These are phyloP conservation scores for Acanthamoeba healyi DNA, from an alignment of 208 protist genomes.

Conservation along the genomic window DNA sequence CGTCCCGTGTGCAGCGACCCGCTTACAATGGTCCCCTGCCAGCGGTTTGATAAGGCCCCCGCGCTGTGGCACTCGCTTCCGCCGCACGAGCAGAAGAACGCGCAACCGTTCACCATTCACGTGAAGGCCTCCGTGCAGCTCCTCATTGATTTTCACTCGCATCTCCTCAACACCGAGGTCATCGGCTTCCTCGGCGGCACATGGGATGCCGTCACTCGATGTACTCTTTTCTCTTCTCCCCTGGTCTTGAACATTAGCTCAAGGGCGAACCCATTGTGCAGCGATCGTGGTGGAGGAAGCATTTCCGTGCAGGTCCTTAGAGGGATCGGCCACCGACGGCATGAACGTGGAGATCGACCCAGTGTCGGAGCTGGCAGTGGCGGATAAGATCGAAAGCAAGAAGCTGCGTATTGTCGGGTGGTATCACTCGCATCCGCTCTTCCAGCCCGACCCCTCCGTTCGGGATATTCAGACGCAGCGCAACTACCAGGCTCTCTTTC, in stretches of 20 bases:
- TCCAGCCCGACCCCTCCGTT: constrained; percentile 73
- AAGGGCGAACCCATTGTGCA: not conserved
- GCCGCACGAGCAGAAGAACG: not conserved
- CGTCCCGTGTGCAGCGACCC: not conserved
- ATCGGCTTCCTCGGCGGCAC: constrained; percentile 69
- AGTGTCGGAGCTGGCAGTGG: constrained; percentile 65
- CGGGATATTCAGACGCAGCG: constrained; percentile 66
- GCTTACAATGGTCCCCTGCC: constrained; percentile 69
- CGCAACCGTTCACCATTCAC: constrained; percentile 58
- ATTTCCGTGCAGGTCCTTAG: constrained; percentile 54
- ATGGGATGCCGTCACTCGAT: constrained; percentile 8
- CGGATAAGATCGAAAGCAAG: constrained; percentile 57
- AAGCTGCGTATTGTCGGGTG: constrained; percentile 72
- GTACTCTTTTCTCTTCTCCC: not conserved
- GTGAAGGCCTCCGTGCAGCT: constrained; percentile 60
- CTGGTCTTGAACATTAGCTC: not conserved
- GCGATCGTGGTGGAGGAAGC: constrained; percentile 68
- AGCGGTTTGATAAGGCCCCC: not conserved
- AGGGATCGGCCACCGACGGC: constrained; percentile 62
- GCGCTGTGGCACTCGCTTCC: not conserved
- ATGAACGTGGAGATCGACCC: constrained; percentile 76
- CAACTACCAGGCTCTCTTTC: constrained; percentile 68
- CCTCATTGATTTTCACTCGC: constrained; percentile 71
- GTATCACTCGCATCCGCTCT: constrained; percentile 77
- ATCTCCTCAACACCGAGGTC: constrained; percentile 69